These are phyloP conservation scores for Copromyces sp. DNA, from an alignment of 495 filamentous ascomycete genomes.

Conservation along the genomic window DNA sequence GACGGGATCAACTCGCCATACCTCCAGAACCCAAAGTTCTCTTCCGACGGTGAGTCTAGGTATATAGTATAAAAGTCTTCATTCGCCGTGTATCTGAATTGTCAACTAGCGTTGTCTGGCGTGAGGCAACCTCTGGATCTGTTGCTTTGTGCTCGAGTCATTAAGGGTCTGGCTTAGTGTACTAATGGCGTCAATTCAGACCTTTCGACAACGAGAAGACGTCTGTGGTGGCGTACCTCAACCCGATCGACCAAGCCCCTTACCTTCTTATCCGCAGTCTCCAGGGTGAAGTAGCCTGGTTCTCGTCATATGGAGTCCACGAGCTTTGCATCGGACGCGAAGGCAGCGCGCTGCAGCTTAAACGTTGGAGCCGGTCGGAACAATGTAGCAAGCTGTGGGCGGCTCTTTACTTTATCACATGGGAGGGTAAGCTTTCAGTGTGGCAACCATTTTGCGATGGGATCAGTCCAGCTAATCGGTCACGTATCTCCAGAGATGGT, in stretches of 20 bases:
- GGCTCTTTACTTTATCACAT: constrained; percentile 42
- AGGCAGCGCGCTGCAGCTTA: constrained; percentile 36
- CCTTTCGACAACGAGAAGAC: constrained; percentile 42
- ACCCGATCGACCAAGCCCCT: constrained; percentile 28
- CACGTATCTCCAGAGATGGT: constrained; percentile 46
- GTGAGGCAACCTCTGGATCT: neutral
- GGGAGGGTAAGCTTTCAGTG: constrained; percentile 37
- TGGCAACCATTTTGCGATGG: neutral
- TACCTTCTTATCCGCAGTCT: constrained; percentile 32
- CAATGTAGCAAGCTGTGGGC: constrained; percentile 40
- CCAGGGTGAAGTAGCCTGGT: constrained; percentile 32
- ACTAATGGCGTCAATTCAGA: constrained; percentile 14
- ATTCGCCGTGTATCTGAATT: neutral
- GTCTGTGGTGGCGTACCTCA: constrained; percentile 38
- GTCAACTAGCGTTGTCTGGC: neutral
- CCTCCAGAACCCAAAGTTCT: constrained; percentile 37
- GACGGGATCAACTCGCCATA: constrained; percentile 32
- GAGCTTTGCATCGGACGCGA: constrained; percentile 40
- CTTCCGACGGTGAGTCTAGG: constrained; percentile 38
- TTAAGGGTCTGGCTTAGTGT: neutral
- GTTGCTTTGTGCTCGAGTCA: neutral
- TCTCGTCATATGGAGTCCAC: constrained; percentile 36
- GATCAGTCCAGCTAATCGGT: neutral
- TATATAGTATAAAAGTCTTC: neutral
- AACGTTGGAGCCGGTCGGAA: constrained; percentile 36